Evolutionary conservation across 257 asterid genomes (phyloP), one percentile per base, ranked within the genome.

Genomic region (Fraxinus excelsior): DNA sequence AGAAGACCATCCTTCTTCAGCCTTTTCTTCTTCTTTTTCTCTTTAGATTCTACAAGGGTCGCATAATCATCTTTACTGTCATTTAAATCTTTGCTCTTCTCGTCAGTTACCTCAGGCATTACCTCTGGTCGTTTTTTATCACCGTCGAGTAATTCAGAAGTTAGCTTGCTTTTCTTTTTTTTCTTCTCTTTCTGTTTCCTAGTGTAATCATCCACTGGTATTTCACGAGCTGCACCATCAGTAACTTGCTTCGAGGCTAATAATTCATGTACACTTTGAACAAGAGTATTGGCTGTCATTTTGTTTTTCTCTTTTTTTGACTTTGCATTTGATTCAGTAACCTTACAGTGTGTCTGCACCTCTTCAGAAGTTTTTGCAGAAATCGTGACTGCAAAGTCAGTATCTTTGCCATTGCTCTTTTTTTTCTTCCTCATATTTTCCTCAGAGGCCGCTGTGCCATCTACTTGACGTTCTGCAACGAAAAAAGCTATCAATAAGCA

Each of bases 171-270:
- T 79, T 84, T 82, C 82, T 83, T 86, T 76, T 88, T 84, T 80
- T 78, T 82, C 82, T 91, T 86, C 65, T 80, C 90, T 76, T 82
- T 84, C 65, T 73, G 76, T 69, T 84, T 80, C 84, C 69, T 83
- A 67, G 53, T 71, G 5, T 84, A 76, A 65, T 80, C 76, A 44
- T 82, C 84, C 35, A 23, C 83, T 64, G 75, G 74, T 11, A 78
- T 14, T 60, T 83, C 87, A 67, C 37, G 49, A 42, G 13, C 49
- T 42, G 49, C 49, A 42, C 4, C 79, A 80, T 35, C 86, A 38
- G 74, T 74, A 68, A 71, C 69, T 67, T 85, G 82, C 74, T 79
- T 76, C 35, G 80, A 46, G 73, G 66, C 78, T 67, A 72, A 72
- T 51, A 78, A 49, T 60, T 79, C 53, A 72, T 71, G 64, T 49